A percentile compares a stretch with the other conserved stretches of the same genome.
Conservation (phyloP, 495 filamentous ascomycete species). For the Aspergillus carlsbadensis region DNA sequence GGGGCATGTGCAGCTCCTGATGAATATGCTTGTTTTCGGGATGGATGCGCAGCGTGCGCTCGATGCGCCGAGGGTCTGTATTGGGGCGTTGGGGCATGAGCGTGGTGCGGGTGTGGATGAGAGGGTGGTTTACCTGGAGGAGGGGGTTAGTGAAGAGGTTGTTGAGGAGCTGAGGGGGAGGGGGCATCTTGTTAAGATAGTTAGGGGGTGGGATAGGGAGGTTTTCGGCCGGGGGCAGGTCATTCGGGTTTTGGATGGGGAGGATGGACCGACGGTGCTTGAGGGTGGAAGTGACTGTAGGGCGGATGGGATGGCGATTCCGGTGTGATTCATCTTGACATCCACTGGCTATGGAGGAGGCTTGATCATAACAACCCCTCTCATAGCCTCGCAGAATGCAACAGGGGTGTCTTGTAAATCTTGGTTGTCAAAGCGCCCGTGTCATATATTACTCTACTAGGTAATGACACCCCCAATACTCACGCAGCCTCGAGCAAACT, state of each 20-base stretch:
- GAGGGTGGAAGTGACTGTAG: slow-evolving; percentile 84
- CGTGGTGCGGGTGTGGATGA: slow-evolving; percentile 48
- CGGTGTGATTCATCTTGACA: slow-evolving; percentile 32
- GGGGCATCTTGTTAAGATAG: slow-evolving; percentile 72
- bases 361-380: no score
- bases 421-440: no score
- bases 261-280: slow-evolving; percentile 68
- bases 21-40: slow-evolving; percentile 83
- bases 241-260: slow-evolving; percentile 65
- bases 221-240: slow-evolving; percentile 90
- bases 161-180: slow-evolving; percentile 61
- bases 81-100: slow-evolving; percentile 67
- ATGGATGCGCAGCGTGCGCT: slow-evolving; percentile 83
- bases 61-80: slow-evolving; percentile 83
- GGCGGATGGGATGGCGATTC: slow-evolving; percentile 81
- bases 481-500: no score
- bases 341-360: no score
- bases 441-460: no score
- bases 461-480: no score
- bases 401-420: no score
- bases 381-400: no score
- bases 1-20: slow-evolving; percentile 90
- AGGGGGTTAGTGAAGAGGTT: slow-evolving; percentile 69
- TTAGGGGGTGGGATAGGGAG: slow-evolving; percentile 61
- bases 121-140: slow-evolving; percentile 72